Evolutionary conservation across 257 asterid genomes (phyloP).

Genomic region (Solanum gracilifrons): DNA sequence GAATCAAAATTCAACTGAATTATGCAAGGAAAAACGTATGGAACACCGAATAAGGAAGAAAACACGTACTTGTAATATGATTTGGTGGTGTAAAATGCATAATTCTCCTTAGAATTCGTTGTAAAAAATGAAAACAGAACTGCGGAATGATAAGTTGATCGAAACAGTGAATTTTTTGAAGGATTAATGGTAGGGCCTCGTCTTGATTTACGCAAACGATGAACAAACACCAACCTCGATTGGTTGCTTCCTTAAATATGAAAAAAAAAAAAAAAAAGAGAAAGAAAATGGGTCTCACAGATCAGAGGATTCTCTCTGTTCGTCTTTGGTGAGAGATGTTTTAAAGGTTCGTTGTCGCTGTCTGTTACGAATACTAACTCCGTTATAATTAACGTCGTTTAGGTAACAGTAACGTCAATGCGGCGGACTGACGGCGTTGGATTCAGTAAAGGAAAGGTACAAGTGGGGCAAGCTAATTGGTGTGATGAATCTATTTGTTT

Average conservation of each 20-base stretch:
- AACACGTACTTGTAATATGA: constrained; percentile 16
- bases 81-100: constrained; percentile 23
- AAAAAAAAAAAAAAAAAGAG: not conserved
- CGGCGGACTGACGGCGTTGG: constrained; percentile 39
- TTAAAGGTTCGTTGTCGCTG: not conserved
- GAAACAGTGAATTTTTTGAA: constrained; percentile 16
- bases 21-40: constrained; percentile 8
- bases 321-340: constrained; percentile 3
- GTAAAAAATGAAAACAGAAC: not conserved
- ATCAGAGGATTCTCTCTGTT: constrained; percentile 14
- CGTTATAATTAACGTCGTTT: not conserved
- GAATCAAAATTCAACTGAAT: constrained; percentile 24
- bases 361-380: not conserved
- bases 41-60: not conserved
- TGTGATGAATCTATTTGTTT: not conserved
- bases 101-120: constrained; percentile 43
- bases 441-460: not conserved
- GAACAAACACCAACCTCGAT: constrained; percentile 12
- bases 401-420: constrained; percentile 4
- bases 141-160: constrained; percentile 32
- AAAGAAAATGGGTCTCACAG: not conserved
- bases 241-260: not conserved
- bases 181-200: constrained; percentile 29
- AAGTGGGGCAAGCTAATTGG: not conserved
- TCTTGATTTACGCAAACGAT: not conserved